Conservation (phyloP, 192 early-diverging fungal species). For the Backusella westeae region DNA sequence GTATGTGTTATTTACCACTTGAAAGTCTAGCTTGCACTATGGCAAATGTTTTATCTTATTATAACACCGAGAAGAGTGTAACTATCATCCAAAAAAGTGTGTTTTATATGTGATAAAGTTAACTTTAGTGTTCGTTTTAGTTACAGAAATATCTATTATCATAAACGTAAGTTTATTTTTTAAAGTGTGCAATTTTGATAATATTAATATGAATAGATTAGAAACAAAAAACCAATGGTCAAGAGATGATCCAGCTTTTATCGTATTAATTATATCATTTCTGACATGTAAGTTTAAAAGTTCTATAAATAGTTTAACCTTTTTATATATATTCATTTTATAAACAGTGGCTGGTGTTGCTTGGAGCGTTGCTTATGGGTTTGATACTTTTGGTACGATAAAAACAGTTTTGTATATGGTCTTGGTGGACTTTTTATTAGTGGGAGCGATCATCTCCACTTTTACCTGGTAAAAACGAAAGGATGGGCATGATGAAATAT, state of each 20-base stretch:
- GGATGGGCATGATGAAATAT: too few species aligned
- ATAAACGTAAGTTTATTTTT: conserved; percentile 72
- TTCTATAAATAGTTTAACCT: neutral
- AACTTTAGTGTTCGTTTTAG: conserved; percentile 35
- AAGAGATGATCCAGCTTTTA: conserved; percentile 95
- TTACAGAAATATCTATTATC: conserved; percentile 94
- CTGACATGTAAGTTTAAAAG: conserved; percentile 38
- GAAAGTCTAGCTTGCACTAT: conserved; percentile 66
- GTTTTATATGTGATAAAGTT: neutral
- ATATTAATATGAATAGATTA: conserved; percentile 24
- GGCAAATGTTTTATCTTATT: conserved; percentile 87
- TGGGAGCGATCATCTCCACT: conserved; percentile 69
- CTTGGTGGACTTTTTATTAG: conserved; percentile 75
- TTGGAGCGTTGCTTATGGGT: conserved; percentile 74
- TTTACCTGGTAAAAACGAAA: conserved; percentile 59
- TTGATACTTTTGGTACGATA: conserved; percentile 64
- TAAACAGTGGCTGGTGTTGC: conserved; percentile 71
- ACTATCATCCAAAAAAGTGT: conserved; percentile 22
- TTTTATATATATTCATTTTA: neutral
- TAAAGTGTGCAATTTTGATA: neutral
- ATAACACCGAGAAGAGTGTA: conserved; percentile 83
- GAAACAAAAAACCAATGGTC: conserved; percentile 99
- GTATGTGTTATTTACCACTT: neutral
- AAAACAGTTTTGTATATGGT: conserved; percentile 78
- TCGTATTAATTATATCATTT: conserved; percentile 70